Conservation (phyloP, 2,329 filamentous ascomycete species). For the Shiraia bambusicola region DNA sequence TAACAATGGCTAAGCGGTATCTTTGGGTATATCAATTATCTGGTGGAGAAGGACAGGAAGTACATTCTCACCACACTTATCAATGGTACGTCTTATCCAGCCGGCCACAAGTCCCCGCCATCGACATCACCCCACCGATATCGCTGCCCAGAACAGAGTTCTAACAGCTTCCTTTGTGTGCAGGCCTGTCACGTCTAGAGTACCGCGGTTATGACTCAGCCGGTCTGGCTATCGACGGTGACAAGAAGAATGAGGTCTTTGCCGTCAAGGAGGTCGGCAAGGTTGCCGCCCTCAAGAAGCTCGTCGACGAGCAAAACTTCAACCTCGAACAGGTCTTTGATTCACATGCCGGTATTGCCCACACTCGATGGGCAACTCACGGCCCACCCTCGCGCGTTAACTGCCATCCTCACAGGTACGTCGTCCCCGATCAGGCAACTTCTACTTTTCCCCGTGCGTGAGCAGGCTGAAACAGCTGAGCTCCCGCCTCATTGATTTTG, state of each 20-base stretch:
- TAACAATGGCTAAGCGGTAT: conserved; percentile 66
- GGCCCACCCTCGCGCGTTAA: conserved; percentile 89
- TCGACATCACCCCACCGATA: conserved; percentile 5
- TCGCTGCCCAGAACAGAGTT: conserved; percentile 6
- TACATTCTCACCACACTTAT: conserved; percentile 94
- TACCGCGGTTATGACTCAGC: conserved; percentile 99
- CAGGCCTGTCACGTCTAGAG: conserved; percentile 91
- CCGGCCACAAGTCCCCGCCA: conserved; percentile 6
- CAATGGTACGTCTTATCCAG: conserved; percentile 68
- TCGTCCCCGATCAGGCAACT: conserved; percentile 51
- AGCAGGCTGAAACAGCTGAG: conserved; percentile 15
- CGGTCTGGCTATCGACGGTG: conserved; percentile 90
- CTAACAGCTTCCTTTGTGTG: conserved; percentile 22
- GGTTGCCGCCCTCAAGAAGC: conserved; percentile 91
- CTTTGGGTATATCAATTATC: conserved; percentile 98
- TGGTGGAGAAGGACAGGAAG: conserved; percentile 97
- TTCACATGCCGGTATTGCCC: conserved; percentile 96
- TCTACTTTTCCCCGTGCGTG: conserved; percentile 7
- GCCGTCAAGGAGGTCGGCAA: conserved; percentile 99
- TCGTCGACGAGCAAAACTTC: conserved; percentile 80
- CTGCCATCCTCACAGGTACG: conserved; percentile 97
- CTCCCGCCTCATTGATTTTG: conserved; percentile 6
- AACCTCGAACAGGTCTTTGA: conserved; percentile 93
- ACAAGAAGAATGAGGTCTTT: conserved; percentile 97
- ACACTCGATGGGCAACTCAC: conserved; percentile 99